Conservation (phyloP, 805 yeast genomes). For the Naumovozyma baii region DNA sequence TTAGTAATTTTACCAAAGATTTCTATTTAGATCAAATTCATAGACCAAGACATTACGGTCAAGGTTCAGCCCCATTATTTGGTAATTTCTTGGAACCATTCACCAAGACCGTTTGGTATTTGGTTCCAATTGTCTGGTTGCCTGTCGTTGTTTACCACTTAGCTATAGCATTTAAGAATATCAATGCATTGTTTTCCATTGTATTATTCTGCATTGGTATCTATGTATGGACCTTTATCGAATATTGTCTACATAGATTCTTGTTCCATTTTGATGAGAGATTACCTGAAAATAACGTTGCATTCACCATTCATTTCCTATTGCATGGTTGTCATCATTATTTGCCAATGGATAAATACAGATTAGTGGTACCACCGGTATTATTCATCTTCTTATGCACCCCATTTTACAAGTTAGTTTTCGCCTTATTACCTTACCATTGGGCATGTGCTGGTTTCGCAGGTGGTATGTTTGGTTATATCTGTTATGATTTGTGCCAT, state of each 20-base stretch:
- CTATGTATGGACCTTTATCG: slow-evolving; percentile 87
- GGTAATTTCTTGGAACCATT: slow-evolving; percentile 92
- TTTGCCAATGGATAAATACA: slow-evolving; percentile 88
- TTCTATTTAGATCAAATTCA: slow-evolving; percentile 94
- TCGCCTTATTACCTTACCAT: slow-evolving; percentile 65
- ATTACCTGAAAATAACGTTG: slow-evolving; percentile 69
- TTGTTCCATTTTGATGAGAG: slow-evolving; percentile 84
- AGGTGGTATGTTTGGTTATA: slow-evolving; percentile 92
- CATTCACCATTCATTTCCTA: slow-evolving; percentile 76
- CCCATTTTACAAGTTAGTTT: slow-evolving; percentile 77
- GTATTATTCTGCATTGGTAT: slow-evolving; percentile 70
- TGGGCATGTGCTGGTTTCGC: slow-evolving; percentile 88
- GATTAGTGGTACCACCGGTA: slow-evolving; percentile 96
- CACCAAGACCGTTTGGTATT: slow-evolving; percentile 89
- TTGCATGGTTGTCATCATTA: slow-evolving; percentile 96
- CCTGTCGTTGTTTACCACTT: slow-evolving; percentile 65
- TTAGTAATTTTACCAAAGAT: slow-evolving; percentile 69
- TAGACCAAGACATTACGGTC: slow-evolving; percentile 95
- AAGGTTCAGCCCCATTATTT: slow-evolving; percentile 91
- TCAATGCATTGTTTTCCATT: slow-evolving; percentile 37
- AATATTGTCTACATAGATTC: slow-evolving; percentile 81
- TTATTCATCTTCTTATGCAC: slow-evolving; percentile 59
- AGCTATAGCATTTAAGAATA: slow-evolving; percentile 45
- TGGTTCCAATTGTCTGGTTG: slow-evolving; percentile 79
- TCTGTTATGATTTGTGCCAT: slow-evolving; percentile 87